Conservation (phyloP, 345 rosid species). For the Hibiscus trionum region DNA sequence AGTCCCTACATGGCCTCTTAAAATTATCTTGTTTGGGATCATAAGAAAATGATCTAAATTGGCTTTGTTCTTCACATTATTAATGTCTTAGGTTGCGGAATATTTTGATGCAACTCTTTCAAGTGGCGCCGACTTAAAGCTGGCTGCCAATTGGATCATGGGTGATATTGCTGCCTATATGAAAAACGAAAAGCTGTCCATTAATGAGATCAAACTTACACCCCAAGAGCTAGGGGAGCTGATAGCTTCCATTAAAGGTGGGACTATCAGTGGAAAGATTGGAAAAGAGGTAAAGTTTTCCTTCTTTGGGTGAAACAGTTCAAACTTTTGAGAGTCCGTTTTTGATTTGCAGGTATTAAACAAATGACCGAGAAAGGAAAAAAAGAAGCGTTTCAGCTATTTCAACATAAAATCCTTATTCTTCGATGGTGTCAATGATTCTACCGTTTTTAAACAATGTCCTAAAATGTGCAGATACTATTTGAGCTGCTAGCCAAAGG, state of each 20-base stretch:
- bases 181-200: constrained; percentile 75
- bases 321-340: background rate
- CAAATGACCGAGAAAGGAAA: background rate
- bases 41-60: background rate
- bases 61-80: background rate
- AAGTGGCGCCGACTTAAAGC: constrained; percentile 54
- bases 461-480: constrained; percentile 44
- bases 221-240: constrained; percentile 77
- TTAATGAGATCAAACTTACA: constrained; percentile 64
- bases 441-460: background rate
- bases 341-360: background rate
- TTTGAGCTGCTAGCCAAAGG: constrained; percentile 84
- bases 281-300: constrained; percentile 55
- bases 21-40: background rate
- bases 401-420: background rate
- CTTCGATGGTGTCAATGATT: background rate
- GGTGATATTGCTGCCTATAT: constrained; percentile 83
- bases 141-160: constrained; percentile 86
- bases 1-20: background rate
- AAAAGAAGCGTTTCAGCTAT: background rate
- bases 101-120: constrained; percentile 76
- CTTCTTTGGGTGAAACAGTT: background rate
- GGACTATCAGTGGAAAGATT: constrained; percentile 91
- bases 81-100: constrained; percentile 55
- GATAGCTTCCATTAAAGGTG: constrained; percentile 72